These are phyloP conservation scores for Phialophora chinensis DNA, from an alignment of 2,329 filamentous ascomycete species.

Conservation along the genomic window DNA sequence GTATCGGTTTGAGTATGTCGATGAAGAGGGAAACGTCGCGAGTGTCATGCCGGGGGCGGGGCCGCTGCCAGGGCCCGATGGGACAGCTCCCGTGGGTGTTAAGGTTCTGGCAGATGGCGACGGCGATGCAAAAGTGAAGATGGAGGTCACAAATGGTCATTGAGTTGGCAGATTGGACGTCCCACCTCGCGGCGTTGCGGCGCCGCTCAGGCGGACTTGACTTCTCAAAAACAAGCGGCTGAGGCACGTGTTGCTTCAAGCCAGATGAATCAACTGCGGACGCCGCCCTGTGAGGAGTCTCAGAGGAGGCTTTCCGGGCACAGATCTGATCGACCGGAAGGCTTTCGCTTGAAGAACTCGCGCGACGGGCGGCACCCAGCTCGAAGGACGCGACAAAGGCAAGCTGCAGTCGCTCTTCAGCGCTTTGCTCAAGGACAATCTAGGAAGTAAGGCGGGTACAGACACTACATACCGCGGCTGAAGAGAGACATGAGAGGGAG, in stretches of 20 bases:
- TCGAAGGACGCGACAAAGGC: not conserved
- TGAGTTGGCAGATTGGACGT: conserved; percentile 12
- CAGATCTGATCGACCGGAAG: not conserved
- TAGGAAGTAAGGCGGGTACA: not conserved
- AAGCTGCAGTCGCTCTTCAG: not conserved
- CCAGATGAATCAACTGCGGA: not conserved
- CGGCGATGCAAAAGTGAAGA: not conserved
- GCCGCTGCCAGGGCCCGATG: conserved; percentile 25
- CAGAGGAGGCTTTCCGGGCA: not conserved
- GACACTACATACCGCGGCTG: not conserved
- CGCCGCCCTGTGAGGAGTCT: not conserved
- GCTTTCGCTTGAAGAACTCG: not conserved
- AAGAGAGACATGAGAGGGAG: not conserved
- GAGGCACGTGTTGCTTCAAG: not conserved
- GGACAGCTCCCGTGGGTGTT: conserved; percentile 10
- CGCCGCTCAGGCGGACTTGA: not conserved
- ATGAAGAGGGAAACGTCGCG: conserved; percentile 87
- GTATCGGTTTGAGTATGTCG: conserved; percentile 97
- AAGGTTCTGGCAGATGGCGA: conserved; percentile 30
- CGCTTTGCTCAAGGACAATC: not conserved
- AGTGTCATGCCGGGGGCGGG: conserved; percentile 75
- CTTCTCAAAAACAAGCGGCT: not conserved
- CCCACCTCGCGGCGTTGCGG: not conserved
- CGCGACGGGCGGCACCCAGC: too few relatives aligned
- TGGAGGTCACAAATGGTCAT: conserved; percentile 29